Base-by-base conservation (phyloP, 2,329 filamentous ascomycete species). In the Coniella vitis region DNA sequence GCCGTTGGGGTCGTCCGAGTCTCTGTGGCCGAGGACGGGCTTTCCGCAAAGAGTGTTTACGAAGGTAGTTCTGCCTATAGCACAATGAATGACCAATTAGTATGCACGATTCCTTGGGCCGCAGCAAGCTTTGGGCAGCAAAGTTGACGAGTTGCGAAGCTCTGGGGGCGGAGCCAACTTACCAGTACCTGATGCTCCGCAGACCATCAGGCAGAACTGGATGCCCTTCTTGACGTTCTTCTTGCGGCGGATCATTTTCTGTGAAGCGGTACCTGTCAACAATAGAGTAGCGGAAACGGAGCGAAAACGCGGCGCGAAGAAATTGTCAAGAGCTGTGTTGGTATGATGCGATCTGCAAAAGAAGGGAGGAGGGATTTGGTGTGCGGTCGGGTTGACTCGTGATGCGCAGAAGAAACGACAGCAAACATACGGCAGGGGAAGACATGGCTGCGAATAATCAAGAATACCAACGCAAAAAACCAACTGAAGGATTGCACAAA, bases 151-250 rank as follows among this genome's bases (percentile, higher is more conserved):
- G 43, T 42, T 56, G 35, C 13, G 36, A 22, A 40, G 44, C 14
- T 37, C 14, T 14, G 49, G 51, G 29, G 52, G 54, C 49, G 48
- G 55, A 48, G 51, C 52, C 51, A 38, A 74, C 79, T 65, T 83
- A 95, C 90, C 93, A 72, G 93, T 97, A 71, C 93, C 93, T 62
- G 91, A 97, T 68, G 93, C 93, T 76, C 93, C 93, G 69, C 93
- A 97, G 65, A 98, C 93, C 93, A 98, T 98, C 81, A 98, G 74
- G 72, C 90, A 97, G 78, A 98, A 98, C 79, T 98, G 93, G 67
- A 98, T 97, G 68, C 93, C 93, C 83, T 96, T 96, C 87, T 96
- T 96, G 76, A 98, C 91, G 81, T 98, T 97, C 87, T 98, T 98
- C 91, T 98, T 98, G 74, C 89, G 86, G 75, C 93, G 90, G 69